Evolutionary conservation across 2,329 filamentous ascomycete species (phyloP), one percentile per base, ranked within the genome.

Genomic region (Neonectria punicea): DNA sequence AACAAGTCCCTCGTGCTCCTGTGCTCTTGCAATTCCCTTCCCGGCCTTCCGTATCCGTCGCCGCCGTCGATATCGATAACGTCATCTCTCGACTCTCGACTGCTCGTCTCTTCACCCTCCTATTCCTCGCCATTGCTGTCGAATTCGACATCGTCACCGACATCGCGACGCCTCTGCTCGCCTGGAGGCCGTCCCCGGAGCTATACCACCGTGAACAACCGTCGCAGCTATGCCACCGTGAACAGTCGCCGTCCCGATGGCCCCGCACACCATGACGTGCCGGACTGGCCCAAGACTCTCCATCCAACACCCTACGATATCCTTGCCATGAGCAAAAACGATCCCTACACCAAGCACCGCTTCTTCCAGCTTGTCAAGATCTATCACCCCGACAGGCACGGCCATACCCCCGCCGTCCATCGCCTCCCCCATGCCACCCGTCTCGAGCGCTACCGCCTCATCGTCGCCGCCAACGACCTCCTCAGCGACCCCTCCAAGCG

Each of bases 321-420:
- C 76, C 90, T 98, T 74, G 84, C 87, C 66, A 79, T 83, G 53
- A 73, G 79, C 58, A 87, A 82, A 71, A 82, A 83, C 62, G 89
- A 88, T 14, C 86, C 89, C 2, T 98, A 99, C 79, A 90, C 88
- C 67, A 98, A 99, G 80, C 82, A 85, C 47, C 89, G 89, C 65
- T 99, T 94, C 85, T 96, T 97, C 79, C 87, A 95, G 75, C 88
- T 99, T 57, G 96, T 97, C 63, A 99, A 98, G 82, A 84, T 97
- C 51, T 99, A 99, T 81, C 96, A 99, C 76, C 96, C 96, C 0
- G 96, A 99, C 79, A 88, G 87, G 64, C 83, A 81, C 66, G 67
- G 64, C 67, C 79, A 83, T 67, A 39, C 63, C 53, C 34, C 65
- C 13, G 56, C 70, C 44, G 58, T 69, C 51, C 61, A 72, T 46